These are phyloP conservation scores for Zoysia matrella DNA, from an alignment of 202 grass and related monocot species.

Conservation along the genomic window DNA sequence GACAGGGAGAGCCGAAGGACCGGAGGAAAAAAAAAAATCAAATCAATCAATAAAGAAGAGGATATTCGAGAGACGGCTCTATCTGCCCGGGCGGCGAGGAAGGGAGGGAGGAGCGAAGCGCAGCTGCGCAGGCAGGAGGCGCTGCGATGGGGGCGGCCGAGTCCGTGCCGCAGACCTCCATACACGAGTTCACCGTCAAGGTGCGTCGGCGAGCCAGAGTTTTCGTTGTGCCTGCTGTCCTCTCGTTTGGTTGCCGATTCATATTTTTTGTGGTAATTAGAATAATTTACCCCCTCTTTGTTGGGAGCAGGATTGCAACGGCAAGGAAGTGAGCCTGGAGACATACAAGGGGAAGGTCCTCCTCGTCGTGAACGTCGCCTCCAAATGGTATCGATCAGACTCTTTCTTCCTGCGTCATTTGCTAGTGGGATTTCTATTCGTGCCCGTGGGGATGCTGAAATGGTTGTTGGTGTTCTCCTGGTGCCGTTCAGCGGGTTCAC, in stretches of 20 bases:
- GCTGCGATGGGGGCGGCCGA: slow-evolving; percentile 60
- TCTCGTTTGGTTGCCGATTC: neutral
- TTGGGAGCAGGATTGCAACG: slow-evolving; percentile 65
- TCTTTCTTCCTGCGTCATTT: neutral
- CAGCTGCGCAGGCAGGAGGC: neutral
- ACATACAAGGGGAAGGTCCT: slow-evolving; percentile 90
- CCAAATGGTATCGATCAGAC: slow-evolving; percentile 69
- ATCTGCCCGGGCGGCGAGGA: slow-evolving; percentile 13
- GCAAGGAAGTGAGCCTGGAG: slow-evolving; percentile 74
- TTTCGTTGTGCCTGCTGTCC: neutral
- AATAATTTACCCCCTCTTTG: neutral
- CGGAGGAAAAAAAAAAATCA: slow-evolving; percentile 5
- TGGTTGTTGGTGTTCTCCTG: slow-evolving; percentile 14
- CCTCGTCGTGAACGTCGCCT: slow-evolving; percentile 94
- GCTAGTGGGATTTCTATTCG: neutral
- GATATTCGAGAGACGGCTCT: slow-evolving; percentile 1
- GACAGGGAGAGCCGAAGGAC: neutral
- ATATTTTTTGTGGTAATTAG: neutral
- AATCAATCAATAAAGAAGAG: slow-evolving; percentile 21
- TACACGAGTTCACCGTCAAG: slow-evolving; percentile 51
- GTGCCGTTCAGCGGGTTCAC: slow-evolving; percentile 75
- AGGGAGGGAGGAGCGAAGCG: neutral
- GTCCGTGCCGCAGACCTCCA: slow-evolving; percentile 64
- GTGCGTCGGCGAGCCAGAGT: slow-evolving; percentile 48
- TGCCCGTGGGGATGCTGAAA: slow-evolving; percentile 25